phyloP scores from a whole-genome alignment of 345 rosid species.

The Ceriops zippeliana region DNA sequence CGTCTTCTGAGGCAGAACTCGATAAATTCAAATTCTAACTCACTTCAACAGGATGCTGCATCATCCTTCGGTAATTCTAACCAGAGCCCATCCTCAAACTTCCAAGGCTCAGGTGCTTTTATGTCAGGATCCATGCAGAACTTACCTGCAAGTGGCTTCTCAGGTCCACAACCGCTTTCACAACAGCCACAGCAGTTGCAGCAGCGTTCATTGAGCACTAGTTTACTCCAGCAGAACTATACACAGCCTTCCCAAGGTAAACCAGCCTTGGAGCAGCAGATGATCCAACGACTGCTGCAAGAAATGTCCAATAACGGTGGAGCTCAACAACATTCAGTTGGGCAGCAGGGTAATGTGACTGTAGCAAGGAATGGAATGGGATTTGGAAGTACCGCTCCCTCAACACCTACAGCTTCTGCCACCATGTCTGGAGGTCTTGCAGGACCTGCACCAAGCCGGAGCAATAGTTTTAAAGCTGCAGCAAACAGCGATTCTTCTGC shows the following conservation, averaged over 20 bases:
- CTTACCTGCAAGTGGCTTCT: slow-evolving; percentile 42
- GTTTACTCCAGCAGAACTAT: slow-evolving; percentile 51
- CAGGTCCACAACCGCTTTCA: slow-evolving; percentile 42
- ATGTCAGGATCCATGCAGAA: slow-evolving; percentile 61
- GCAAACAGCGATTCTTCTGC: slow-evolving; percentile 60
- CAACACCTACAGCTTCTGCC: slow-evolving; percentile 35
- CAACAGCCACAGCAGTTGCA: slow-evolving; percentile 55
- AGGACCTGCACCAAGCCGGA: slow-evolving; percentile 47
- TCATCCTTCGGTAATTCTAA: slow-evolving; percentile 50
- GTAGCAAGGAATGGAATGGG: slow-evolving; percentile 35
- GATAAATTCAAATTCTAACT: slow-evolving; percentile 56
- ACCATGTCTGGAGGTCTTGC: slow-evolving; percentile 38
- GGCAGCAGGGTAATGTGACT: slow-evolving; percentile 37
- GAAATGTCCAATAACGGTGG: slow-evolving; percentile 56
- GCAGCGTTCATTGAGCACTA: slow-evolving; percentile 45
- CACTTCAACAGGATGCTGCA: slow-evolving; percentile 60
- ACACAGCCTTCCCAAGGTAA: slow-evolving; percentile 49
- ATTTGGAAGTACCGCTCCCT: slow-evolving; percentile 38
- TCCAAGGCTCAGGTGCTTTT: slow-evolving; percentile 52
- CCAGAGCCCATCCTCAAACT: slow-evolving; percentile 62
- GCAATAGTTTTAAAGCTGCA: slow-evolving; percentile 59
- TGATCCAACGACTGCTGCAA: slow-evolving; percentile 77
- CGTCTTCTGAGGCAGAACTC: slow-evolving; percentile 75
- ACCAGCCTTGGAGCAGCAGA: slow-evolving; percentile 68
- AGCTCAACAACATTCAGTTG: slow-evolving; percentile 44